Percentiles rank a stretch among this genome's conserved stretches.
These are phyloP conservation scores for Gyromitra esculenta DNA, from an alignment of 2,329 filamentous ascomycete species.

Conservation along the genomic window DNA sequence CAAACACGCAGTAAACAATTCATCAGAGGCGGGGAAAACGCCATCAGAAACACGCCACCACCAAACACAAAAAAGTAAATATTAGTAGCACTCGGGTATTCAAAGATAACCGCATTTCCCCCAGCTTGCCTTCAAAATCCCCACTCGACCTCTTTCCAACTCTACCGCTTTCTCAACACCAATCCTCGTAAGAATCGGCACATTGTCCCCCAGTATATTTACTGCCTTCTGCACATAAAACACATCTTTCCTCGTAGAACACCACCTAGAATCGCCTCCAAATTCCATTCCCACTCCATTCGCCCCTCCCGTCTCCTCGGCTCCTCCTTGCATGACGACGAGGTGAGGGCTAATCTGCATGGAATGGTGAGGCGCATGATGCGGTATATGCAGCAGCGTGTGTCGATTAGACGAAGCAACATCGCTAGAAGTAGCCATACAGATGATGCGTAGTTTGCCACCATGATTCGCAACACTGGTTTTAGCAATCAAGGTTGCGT, in stretches of 20 bases:
- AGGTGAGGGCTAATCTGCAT: slow-evolving; percentile 5
- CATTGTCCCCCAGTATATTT: slow-evolving; percentile 19
- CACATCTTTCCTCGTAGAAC: slow-evolving; percentile 5
- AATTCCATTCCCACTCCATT: slow-evolving; percentile 7
- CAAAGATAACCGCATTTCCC: slow-evolving; percentile 6
- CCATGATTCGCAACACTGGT: background rate
- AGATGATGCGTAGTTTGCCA: slow-evolving; percentile 16
- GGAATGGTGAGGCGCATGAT: slow-evolving; percentile 14
- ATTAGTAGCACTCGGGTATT: background rate
- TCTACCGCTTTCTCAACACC: slow-evolving; percentile 16
- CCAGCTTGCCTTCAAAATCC: slow-evolving; percentile 26
- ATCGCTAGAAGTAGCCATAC: slow-evolving; percentile 16
- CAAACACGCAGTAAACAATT: background rate
- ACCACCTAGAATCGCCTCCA: slow-evolving; percentile 12
- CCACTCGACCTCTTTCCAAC: slow-evolving; percentile 11
- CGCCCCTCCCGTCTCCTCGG: background rate
- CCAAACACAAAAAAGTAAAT: background rate
- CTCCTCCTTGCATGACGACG: slow-evolving; percentile 11
- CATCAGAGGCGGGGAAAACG: background rate
- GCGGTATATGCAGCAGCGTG: slow-evolving; percentile 6
- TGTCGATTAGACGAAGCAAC: background rate
- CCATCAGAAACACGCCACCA: background rate
- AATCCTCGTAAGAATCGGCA: slow-evolving; percentile 31
- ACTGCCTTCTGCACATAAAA: slow-evolving; percentile 36
- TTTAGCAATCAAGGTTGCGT: slow-evolving; percentile 6